Conservation (phyloP, 2,329 filamentous ascomycete species). For the Xylogone sp. region DNA sequence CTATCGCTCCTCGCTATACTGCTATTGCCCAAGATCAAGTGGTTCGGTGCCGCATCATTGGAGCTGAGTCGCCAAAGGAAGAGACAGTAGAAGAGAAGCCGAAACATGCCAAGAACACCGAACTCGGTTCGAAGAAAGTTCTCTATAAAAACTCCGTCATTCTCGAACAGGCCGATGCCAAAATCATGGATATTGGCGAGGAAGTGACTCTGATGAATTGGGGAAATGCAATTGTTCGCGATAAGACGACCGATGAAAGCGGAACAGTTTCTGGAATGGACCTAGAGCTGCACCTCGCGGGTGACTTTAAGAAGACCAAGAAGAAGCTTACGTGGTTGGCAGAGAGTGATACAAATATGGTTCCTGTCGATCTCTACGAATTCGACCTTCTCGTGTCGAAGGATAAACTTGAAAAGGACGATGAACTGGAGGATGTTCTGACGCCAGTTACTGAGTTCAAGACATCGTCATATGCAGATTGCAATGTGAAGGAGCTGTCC, state of each 20-base stretch:
- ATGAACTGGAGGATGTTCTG: conserved; percentile 79
- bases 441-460: conserved; percentile 65
- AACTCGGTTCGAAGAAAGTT: conserved; percentile 82
- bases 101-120: conserved; percentile 85
- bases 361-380: conserved; percentile 83
- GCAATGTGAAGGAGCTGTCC: conserved; percentile 74
- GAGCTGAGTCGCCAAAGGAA: conserved; percentile 56
- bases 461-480: conserved; percentile 74
- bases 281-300: conserved; percentile 83
- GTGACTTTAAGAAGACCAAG: conserved; percentile 90
- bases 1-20: conserved; percentile 69
- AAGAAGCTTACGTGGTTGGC: conserved; percentile 98
- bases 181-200: conserved; percentile 76
- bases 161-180: conserved; percentile 83
- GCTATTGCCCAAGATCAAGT: conserved; percentile 67
- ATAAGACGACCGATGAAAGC: conserved; percentile 51
- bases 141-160: conserved; percentile 71
- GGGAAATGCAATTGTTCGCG: conserved; percentile 82
- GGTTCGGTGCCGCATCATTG: conserved; percentile 63
- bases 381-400: conserved; percentile 96
- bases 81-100: conserved; percentile 71
- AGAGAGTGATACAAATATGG: conserved; percentile 67
- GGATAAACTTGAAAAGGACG: conserved; percentile 87
- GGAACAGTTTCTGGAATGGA: conserved; percentile 65
- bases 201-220: conserved; percentile 96